Evolutionary conservation across 2,329 filamentous ascomycete species (phyloP), one percentile per base, ranked within the genome.

Genomic region (Paradendryphiella salina): DNA sequence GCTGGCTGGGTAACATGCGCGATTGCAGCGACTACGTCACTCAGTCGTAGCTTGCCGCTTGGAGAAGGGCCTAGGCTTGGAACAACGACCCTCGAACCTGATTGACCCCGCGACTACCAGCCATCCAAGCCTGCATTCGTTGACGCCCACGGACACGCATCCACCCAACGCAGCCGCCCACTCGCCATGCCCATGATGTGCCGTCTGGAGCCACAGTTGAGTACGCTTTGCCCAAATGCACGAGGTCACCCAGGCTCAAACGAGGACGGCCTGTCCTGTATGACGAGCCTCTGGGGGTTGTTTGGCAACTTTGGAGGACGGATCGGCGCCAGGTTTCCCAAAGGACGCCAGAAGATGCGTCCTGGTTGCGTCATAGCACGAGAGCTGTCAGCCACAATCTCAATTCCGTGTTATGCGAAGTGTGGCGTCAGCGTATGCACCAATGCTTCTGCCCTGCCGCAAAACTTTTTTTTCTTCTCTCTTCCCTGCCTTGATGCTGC

Each of bases 21-120:
- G 52, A 49, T 56, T 58, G 55, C 57, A 52, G 44, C 47, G 46
- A 51, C 42, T 54, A 53, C 50, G 49, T 52, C 49, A 52, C 49
- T 52, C 15, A n/a, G 49, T 52, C 49, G 49, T 52, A 52, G 49
- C 34, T 43, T 52, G 38, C 49, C 44, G 44, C 49, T 32, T 48
- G 37, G 17, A 28, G 29, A 31, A 45, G 43, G 37, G 48, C 35
- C 42, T 50, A 36, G 48, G 42, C 48, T 46, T 49, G 46, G 46
- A 44, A 37, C 26, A 38, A 33, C 46, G 26, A 41, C 31, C 42
- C 17, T 39, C 29, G 34, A 46, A 15, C 48, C 26, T 51, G 43
- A 18, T 46, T 37, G 48, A 51, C 44, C 44, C 44, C 44, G 44
- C 47, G 29, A 50, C 40, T 45, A 29, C 40, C 40, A 28, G 28